Conservation (phyloP, 139 green algal genomes). For the Closterium sp. region DNA sequence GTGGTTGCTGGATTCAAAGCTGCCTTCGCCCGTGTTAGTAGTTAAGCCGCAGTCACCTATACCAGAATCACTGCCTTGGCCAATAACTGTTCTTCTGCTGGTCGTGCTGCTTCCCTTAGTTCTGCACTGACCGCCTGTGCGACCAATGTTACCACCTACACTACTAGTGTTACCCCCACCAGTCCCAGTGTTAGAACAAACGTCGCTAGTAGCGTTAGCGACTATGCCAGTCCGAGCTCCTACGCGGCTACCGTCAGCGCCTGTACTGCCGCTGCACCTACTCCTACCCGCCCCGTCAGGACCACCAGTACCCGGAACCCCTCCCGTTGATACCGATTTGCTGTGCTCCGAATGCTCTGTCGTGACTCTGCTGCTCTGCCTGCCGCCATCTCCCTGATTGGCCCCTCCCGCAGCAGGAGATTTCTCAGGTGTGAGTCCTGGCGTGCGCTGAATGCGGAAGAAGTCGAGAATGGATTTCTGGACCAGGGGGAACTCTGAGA, state of each 20-base stretch:
- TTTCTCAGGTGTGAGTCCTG: not conserved
- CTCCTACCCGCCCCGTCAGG: not conserved
- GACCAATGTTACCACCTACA: not conserved
- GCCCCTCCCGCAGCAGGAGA: not conserved
- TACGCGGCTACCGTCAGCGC: not conserved
- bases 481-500: conserved; percentile 34
- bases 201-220: not conserved
- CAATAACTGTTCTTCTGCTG: not conserved
- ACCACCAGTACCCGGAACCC: not conserved
- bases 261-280: not conserved
- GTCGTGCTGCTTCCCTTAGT: not conserved
- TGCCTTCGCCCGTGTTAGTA: not conserved
- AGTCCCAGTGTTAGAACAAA: too few relatives aligned
- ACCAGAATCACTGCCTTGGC: not conserved
- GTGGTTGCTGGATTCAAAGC: not conserved
- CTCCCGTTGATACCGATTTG: not conserved
- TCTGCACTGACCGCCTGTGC: not conserved
- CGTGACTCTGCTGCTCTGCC: not conserved
- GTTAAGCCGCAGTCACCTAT: not conserved
- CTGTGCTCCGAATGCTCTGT: not conserved
- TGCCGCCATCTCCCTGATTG: not conserved
- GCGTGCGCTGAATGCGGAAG: conserved; percentile 28
- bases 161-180: not conserved
- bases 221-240: not conserved
- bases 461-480: conserved; percentile 38